Evolutionary conservation across 345 rosid genomes (phyloP).

Genomic region (Citrus glauca): DNA sequence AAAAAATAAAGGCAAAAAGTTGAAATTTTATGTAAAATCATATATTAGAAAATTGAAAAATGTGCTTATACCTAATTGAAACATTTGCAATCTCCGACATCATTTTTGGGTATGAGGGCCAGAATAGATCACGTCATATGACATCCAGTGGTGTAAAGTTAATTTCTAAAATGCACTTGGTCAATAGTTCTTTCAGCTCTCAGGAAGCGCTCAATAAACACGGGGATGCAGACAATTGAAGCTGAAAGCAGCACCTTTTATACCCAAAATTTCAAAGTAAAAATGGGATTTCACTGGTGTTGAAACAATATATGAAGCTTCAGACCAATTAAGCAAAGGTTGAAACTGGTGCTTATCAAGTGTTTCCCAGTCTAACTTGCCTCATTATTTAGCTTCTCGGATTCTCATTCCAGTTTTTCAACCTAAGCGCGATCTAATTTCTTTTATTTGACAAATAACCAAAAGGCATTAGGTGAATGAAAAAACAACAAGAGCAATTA

Average conservation of each 20-base stretch:
- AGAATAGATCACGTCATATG: neutral
- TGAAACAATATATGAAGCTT: neutral
- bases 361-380: neutral
- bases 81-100: neutral
- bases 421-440: neutral
- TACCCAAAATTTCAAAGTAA: neutral
- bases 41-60: neutral
- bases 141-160: neutral
- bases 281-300: neutral
- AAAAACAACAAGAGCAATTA: too few species aligned
- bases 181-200: neutral
- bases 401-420: neutral
- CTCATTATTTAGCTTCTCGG: neutral
- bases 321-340: neutral
- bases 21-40: neutral
- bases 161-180: neutral
- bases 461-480: too few species aligned
- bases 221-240: neutral
- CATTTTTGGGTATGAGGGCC: neutral
- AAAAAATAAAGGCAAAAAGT: constrained; percentile 2
- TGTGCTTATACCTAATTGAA: neutral
- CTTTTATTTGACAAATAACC: too few species aligned
- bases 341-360: neutral
- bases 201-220: neutral
- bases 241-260: neutral